Conservation (phyloP, 305 asterid genomes). For the Fraxinus albicans region DNA sequence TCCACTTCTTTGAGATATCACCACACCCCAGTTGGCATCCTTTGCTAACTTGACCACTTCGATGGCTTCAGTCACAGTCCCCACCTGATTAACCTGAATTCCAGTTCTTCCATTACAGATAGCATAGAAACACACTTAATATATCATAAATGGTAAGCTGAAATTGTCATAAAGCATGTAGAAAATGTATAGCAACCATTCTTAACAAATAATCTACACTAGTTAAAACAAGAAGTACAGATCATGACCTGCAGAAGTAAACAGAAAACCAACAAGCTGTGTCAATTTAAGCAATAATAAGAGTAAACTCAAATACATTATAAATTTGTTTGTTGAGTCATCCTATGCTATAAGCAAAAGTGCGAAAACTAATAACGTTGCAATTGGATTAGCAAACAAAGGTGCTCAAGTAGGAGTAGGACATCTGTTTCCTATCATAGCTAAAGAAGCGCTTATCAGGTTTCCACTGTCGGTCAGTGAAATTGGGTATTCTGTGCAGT, state of each 20-base stretch:
- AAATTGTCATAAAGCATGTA: background rate
- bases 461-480: background rate
- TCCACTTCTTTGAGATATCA: slow-evolving; percentile 89
- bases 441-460: background rate
- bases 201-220: background rate
- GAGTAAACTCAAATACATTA: background rate
- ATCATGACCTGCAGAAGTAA: background rate
- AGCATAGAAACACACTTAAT: slow-evolving; percentile 10
- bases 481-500: background rate
- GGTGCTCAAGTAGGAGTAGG: background rate
- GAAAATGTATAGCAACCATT: background rate
- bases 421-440: background rate
- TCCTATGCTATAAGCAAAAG: background rate
- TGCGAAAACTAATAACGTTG: background rate
- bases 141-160: background rate
- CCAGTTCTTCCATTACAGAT: slow-evolving; percentile 17
- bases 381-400: background rate
- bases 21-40: slow-evolving; percentile 97
- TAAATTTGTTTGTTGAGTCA: background rate
- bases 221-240: background rate
- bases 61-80: slow-evolving; percentile 91
- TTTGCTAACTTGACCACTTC: slow-evolving; percentile 93
- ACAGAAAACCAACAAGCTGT: background rate
- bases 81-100: slow-evolving; percentile 81
- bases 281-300: slow-evolving; percentile 8